Evolutionary conservation across 1,284 basidiomycete genomes (phyloP).

Genomic region (Vanrija pseudolonga): DNA sequence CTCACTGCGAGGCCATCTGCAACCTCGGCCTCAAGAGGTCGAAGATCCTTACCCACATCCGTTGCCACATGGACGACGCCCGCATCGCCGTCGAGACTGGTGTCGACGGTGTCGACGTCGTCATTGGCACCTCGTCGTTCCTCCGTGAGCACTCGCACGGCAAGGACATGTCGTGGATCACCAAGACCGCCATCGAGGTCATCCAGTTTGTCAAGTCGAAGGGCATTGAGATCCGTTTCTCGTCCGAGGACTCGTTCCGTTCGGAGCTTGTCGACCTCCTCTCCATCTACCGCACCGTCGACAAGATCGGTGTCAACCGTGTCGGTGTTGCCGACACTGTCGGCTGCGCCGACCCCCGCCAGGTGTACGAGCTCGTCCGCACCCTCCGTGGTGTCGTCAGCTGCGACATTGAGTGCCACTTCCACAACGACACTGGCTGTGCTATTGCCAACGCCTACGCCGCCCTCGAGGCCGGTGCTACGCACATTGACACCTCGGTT

Average conservation of each 20-base stretch:
- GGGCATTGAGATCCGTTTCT: constrained; percentile 99
- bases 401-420: constrained; percentile 97
- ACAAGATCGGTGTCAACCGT: constrained; percentile 99
- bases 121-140: constrained; percentile 99
- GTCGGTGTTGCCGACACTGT: constrained; percentile 99
- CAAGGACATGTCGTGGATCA: constrained; percentile 99
- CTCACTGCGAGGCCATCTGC: constrained; percentile 98
- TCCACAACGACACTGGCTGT: constrained; percentile 93
- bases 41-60: constrained; percentile 93
- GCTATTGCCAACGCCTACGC: constrained; percentile 99
- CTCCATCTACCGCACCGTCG: constrained; percentile 98
- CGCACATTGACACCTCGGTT: constrained; percentile 91
- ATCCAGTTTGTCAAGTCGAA: constrained; percentile 99
- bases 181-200: constrained; percentile 92
- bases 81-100: constrained; percentile 98
- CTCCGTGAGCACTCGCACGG: constrained; percentile 99
- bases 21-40: constrained; percentile 86
- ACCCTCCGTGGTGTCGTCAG: constrained; percentile 92
- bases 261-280: constrained; percentile 98
- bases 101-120: constrained; percentile 98
- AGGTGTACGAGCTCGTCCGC: constrained; percentile 97
- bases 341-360: constrained; percentile 96
- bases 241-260: constrained; percentile 99
- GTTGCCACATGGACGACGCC: constrained; percentile 99
- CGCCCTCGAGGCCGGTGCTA: constrained; percentile 97